Evolutionary conservation across 768 basidiomycete species (phyloP).

Genomic region (Hygrophorus russula): DNA sequence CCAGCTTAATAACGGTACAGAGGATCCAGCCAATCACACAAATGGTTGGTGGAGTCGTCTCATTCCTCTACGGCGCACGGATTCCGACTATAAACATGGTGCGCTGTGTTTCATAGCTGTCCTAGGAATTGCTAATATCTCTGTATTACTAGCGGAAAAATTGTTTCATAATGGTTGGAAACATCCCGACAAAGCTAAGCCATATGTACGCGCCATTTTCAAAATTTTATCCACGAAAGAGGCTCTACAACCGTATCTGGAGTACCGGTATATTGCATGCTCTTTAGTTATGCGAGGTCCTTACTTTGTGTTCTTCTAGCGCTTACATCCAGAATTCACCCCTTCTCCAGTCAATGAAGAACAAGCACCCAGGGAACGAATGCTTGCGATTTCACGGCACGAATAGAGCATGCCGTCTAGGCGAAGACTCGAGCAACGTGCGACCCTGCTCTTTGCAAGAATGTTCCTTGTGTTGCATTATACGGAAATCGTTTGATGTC

Average conservation of each 20-base stretch:
- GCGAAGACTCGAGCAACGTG: conserved; percentile 35
- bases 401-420: conserved; percentile 43
- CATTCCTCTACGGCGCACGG: conserved; percentile 23
- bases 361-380: conserved; percentile 33
- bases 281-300: not conserved
- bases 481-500: conserved; percentile 51
- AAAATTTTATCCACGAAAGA: conserved; percentile 37
- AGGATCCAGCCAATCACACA: too few relatives aligned
- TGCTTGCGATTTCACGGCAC: conserved; percentile 62
- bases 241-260: conserved; percentile 30
- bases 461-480: conserved; percentile 46
- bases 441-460: conserved; percentile 37
- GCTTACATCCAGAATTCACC: conserved; percentile 19
- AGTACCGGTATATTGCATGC: conserved; percentile 16
- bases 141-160: conserved; percentile 28
- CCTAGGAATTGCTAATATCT: not conserved
- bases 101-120: conserved; percentile 11
- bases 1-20: too few relatives aligned
- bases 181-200: conserved; percentile 40
- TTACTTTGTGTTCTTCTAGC: conserved; percentile 10
- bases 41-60: conserved; percentile 19
- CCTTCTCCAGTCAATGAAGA: conserved; percentile 10
- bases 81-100: conserved; percentile 32
- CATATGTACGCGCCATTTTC: conserved; percentile 37
- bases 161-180: conserved; percentile 44